These are phyloP conservation scores for Parachaetomium inaequale DNA, from an alignment of 495 filamentous ascomycete genomes.

Conservation along the genomic window DNA sequence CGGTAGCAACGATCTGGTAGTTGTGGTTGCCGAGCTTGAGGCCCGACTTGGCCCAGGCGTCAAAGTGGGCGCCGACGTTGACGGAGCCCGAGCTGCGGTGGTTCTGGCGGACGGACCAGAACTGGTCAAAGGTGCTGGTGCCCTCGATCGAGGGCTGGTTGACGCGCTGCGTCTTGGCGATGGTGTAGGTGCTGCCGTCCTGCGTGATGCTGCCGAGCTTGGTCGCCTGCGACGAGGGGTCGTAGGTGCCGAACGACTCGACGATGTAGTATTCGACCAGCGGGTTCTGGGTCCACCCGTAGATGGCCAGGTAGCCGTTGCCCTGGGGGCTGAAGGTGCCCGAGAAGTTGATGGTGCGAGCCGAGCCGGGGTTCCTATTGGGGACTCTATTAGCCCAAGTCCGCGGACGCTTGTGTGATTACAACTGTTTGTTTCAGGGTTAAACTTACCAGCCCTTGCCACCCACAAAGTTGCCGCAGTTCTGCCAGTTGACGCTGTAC, in stretches of 20 bases:
- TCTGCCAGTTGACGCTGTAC: conserved; percentile 54
- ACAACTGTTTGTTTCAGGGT: no score
- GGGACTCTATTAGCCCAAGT: conserved; percentile 43
- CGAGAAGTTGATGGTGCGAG: conserved; percentile 50
- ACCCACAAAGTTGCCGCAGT: conserved; percentile 55
- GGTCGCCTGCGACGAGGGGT: conserved; percentile 46
- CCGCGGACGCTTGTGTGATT: no score
- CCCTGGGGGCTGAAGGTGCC: conserved; percentile 49
- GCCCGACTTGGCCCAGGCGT: conserved; percentile 50
- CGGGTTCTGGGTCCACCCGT: conserved; percentile 57
- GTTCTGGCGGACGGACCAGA: conserved; percentile 49
- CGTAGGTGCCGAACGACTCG: conserved; percentile 53
- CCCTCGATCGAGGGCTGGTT: conserved; percentile 60
- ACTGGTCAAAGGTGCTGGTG: conserved; percentile 55
- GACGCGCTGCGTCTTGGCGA: conserved; percentile 55
- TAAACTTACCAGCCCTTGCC: conserved; percentile 56
- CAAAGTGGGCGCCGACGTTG: conserved; percentile 54
- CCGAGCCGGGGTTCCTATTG: conserved; percentile 44
- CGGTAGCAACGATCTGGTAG: conserved; percentile 58
- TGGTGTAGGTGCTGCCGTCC: conserved; percentile 63
- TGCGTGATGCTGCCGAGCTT: conserved; percentile 53
- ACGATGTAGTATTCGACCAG: conserved; percentile 62
- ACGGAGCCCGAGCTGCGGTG: conserved; percentile 48
- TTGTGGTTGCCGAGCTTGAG: conserved; percentile 53
- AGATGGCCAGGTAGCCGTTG: conserved; percentile 56